phyloP scores from a whole-genome alignment of 441 rosid genomes.

The Pelargonium myrrhifolium region DNA sequence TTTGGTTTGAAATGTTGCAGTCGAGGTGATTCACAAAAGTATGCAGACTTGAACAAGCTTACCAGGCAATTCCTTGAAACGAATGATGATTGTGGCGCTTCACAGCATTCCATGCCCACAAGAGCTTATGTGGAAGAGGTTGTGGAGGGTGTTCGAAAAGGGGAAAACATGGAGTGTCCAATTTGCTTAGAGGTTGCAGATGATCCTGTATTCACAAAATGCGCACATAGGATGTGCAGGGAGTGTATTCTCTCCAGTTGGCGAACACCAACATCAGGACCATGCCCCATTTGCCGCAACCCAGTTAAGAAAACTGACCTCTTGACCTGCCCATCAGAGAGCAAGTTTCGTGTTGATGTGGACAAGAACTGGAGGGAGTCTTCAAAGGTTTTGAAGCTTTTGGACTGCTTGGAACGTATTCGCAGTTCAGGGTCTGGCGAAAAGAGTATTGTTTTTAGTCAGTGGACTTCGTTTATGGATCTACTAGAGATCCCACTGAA shows the following conservation, averaged over 20 bases:
- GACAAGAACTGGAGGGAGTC: conserved; percentile 61
- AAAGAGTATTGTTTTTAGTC: conserved; percentile 70
- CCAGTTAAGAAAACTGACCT: conserved; percentile 42
- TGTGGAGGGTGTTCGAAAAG: conserved; percentile 43
- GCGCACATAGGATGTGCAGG: conserved; percentile 65
- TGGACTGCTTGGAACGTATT: conserved; percentile 42
- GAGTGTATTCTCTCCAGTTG: conserved; percentile 66
- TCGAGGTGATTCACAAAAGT: conserved; percentile 44
- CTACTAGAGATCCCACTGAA: conserved; percentile 52
- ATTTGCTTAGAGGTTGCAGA: conserved; percentile 64
- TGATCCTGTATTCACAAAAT: conserved; percentile 68
- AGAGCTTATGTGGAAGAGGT: conserved; percentile 49
- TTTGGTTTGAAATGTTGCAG: conserved; percentile 17
- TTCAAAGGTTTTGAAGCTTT: conserved; percentile 49
- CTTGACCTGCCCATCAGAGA: conserved; percentile 51
- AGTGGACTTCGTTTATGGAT: conserved; percentile 65
- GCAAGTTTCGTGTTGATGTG: conserved; percentile 47
- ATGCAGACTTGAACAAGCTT: conserved; percentile 49
- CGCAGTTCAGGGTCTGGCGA: conserved; percentile 32
- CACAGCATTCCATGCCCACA: conserved; percentile 30
- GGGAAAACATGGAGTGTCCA: conserved; percentile 53
- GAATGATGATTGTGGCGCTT: conserved; percentile 26
- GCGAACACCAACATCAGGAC: conserved; percentile 38
- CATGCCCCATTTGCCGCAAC: conserved; percentile 52
- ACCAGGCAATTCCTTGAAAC: conserved; percentile 49